Evolutionary conservation across 495 filamentous ascomycete genomes (phyloP).

Genomic region (Neurospora hispaniola): DNA sequence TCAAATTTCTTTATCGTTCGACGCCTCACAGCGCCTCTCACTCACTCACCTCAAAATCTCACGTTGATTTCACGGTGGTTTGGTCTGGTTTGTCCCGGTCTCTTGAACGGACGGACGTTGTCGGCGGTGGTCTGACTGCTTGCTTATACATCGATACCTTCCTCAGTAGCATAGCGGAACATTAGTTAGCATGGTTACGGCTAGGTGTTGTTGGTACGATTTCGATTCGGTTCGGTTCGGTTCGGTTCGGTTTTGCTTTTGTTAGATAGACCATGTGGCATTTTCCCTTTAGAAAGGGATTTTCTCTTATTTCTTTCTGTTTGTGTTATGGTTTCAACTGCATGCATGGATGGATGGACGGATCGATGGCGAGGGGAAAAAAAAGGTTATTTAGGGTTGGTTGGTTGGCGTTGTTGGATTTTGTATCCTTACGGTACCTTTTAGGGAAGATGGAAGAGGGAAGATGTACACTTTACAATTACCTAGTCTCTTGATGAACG

Average conservation of each 20-base stretch:
- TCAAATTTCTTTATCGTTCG: no score
- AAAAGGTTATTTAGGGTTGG: neutral
- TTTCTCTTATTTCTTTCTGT: neutral
- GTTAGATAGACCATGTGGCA: neutral
- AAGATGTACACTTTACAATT: no score
- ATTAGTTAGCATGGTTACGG: neutral
- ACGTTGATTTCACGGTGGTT: no score
- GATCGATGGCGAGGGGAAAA: neutral
- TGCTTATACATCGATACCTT: neutral
- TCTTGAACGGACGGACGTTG: neutral
- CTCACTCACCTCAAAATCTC: neutral
- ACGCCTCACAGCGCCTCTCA: neutral
- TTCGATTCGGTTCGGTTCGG: no score
- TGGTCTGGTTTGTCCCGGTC: neutral
- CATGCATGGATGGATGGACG: neutral
- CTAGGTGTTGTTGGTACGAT: neutral
- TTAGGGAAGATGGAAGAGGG: neutral
- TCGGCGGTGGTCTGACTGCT: neutral
- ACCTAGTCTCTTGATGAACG: neutral
- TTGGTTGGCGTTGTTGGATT: neutral
- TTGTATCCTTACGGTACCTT: neutral
- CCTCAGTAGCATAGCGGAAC: neutral
- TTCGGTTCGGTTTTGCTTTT: neutral
- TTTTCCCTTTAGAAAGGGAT: neutral
- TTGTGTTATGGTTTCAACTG: neutral